Evolutionary conservation across 495 filamentous ascomycete species (phyloP).

Genomic region (Aspergillus cristatus): DNA sequence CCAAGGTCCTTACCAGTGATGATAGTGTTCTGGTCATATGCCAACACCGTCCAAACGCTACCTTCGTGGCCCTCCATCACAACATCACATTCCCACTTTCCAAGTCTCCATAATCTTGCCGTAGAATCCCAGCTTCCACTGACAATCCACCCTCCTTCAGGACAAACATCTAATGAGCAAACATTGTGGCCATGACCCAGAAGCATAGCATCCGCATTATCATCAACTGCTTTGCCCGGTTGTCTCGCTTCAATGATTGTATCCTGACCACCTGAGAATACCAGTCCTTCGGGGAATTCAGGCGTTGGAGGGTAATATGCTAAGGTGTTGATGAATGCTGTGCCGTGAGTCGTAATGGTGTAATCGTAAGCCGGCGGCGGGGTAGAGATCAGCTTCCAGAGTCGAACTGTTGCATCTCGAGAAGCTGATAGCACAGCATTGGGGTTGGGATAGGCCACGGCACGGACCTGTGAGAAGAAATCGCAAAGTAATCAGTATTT

Average conservation of each 20-base stretch:
- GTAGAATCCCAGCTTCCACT: constrained; percentile 95
- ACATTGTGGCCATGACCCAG: constrained; percentile 82
- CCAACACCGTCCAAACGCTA: constrained; percentile 85
- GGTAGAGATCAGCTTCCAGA: constrained; percentile 65
- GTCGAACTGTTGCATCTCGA: constrained; percentile 78
- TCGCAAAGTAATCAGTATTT: constrained; percentile 8
- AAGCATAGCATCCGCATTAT: constrained; percentile 76
- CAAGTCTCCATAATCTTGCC: constrained; percentile 65
- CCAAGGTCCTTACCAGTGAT: constrained; percentile 56
- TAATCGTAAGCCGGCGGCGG: constrained; percentile 65
- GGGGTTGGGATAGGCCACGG: constrained; percentile 68
- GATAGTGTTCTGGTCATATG: constrained; percentile 67
- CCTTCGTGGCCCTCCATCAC: constrained; percentile 68
- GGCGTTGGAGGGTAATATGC: constrained; percentile 65
- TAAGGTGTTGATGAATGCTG: constrained; percentile 77
- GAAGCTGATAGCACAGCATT: constrained; percentile 74
- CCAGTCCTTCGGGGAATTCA: constrained; percentile 65
- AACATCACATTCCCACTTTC: constrained; percentile 65
- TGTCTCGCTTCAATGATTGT: constrained; percentile 85
- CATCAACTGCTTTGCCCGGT: constrained; percentile 50
- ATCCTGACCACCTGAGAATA: constrained; percentile 82
- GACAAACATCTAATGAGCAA: constrained; percentile 71
- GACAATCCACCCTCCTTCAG: constrained; percentile 61
- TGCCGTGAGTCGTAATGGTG: constrained; percentile 63
- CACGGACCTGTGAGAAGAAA: constrained; percentile 64